phyloP scores from a whole-genome alignment of 2,329 filamentous ascomycete genomes.

The Penicillium psychrosexuale region DNA sequence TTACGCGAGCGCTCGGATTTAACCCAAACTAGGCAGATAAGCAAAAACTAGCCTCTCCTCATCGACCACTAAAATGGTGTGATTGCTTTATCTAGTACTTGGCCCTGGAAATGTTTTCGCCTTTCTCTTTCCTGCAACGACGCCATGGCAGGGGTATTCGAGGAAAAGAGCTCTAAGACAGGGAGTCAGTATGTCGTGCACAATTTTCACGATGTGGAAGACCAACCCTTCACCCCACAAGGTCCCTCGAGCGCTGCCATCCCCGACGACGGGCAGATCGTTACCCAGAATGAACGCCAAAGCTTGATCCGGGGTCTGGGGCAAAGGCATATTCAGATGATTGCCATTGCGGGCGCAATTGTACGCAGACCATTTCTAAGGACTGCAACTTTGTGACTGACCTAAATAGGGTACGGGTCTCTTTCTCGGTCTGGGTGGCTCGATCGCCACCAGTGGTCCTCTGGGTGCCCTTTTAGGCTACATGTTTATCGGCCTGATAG shows the following conservation, averaged over 20 bases:
- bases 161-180: conserved; percentile 9
- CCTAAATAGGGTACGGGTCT: conserved; percentile 44
- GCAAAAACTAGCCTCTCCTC: conserved; percentile 10
- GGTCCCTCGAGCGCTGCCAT: conserved; percentile 3
- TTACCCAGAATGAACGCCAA: conserved; percentile 46
- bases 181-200: conserved; percentile 15
- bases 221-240: conserved; percentile 4
- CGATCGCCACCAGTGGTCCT: conserved; percentile 51
- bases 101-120: conserved; percentile 1
- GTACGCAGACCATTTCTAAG: conserved; percentile 18
- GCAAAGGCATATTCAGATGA: conserved; percentile 47
- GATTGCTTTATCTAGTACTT: conserved; percentile 7
- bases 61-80: conserved; percentile 23
- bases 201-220: conserved; percentile 20
- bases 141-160: conserved; percentile 14
- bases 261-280: conserved; percentile 23
- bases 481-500: conserved; percentile 48
- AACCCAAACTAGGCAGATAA: conserved; percentile 4
- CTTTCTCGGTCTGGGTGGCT: conserved; percentile 52
- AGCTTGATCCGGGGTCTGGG: conserved; percentile 45
- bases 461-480: conserved; percentile 53
- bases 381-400: not conserved
- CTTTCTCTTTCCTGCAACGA: not conserved
- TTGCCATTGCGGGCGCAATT: conserved; percentile 47
- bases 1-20: not conserved